Percentiles rank a stretch among this genome's conserved stretches.
Conservation (phyloP, 1,284 basidiomycete species). For the Boletus sp. region DNA sequence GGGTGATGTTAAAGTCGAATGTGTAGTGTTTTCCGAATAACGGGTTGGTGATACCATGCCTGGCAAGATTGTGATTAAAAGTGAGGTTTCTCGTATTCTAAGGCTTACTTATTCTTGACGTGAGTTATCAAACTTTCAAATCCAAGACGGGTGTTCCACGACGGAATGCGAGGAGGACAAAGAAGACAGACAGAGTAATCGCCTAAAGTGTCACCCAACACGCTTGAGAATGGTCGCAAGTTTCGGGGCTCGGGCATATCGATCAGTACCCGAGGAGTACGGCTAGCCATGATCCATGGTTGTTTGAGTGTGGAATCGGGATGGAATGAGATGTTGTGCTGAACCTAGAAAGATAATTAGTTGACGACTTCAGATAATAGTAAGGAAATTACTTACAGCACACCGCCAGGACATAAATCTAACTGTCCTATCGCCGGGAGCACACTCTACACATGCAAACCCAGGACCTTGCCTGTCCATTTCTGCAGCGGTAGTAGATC, state of each 20-base stretch:
- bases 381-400: constrained; percentile 15
- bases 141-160: constrained; percentile 27
- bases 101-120: constrained; percentile 21
- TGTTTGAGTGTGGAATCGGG: constrained; percentile 2
- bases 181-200: constrained; percentile 26
- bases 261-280: not conserved
- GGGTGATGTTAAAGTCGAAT: constrained; percentile 23
- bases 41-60: constrained; percentile 22
- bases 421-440: constrained; percentile 3
- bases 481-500: constrained; percentile 25
- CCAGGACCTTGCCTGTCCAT: constrained; percentile 25
- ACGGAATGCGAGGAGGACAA: constrained; percentile 29
- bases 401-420: constrained; percentile 25
- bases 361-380: not conserved
- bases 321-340: constrained; percentile 21
- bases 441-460: constrained; percentile 21
- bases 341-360: constrained; percentile 15
- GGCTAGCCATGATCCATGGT: constrained; percentile 14
- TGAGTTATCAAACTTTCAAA: constrained; percentile 18
- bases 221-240: not conserved
- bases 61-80: constrained; percentile 7
- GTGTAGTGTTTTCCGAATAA: constrained; percentile 21
- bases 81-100: not conserved
- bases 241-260: not conserved
- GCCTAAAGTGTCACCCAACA: constrained; percentile 3